Base-by-base conservation (phyloP, 2,329 filamentous ascomycete genomes). In the Cladosporium phlei region DNA sequence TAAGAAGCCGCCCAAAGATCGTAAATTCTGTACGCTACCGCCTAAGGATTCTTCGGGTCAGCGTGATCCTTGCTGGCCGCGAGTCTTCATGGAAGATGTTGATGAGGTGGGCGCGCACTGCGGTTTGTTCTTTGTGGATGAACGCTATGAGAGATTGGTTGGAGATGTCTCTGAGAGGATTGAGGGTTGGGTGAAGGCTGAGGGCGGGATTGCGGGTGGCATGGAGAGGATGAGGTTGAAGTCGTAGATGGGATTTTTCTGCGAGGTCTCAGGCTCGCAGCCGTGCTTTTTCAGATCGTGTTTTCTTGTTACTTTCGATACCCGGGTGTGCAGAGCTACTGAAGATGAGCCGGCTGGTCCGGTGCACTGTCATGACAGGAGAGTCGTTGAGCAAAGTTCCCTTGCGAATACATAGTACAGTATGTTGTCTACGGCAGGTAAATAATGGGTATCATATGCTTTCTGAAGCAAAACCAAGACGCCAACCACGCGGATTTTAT, bases 41-140 rank as follows among this genome's bases (percentile, higher is more conserved):
- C 69, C 85, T 0, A 72, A 72, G 39, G 71, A 77, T 42, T 66
- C 72, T 16, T 72, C 73, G 43, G 81, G 80, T 5, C 69, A 73
- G 50, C 69, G 74, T 33, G 88, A 95, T 62, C 69, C 77, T 4
- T 79, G 82, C 12, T 95, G 90, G 89, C 71, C 89, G 1, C 75
- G 83, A 34, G 78, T 95, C 2, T 83, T 82, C 58, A 93, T 96
- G 86, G 77, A 84, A 48, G 82, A 81, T 43, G 81, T 93, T 51
- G 89, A 95, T 60, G 87, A 95, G 65, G 85, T 95, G 1, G 82
- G 80, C 5, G 90, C 89, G 8, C 89, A 95, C 63, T 91, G 87
- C 52, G 83, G 85, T 0, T 69, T 95, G 42, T 95, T 95, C 68
- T 79, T 87, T 10, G 68, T 80, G 0, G 82, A 84, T 5, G 75